Base-by-base conservation (phyloP, 805 yeast genomes). In the Ogataea paraovalis region DNA sequence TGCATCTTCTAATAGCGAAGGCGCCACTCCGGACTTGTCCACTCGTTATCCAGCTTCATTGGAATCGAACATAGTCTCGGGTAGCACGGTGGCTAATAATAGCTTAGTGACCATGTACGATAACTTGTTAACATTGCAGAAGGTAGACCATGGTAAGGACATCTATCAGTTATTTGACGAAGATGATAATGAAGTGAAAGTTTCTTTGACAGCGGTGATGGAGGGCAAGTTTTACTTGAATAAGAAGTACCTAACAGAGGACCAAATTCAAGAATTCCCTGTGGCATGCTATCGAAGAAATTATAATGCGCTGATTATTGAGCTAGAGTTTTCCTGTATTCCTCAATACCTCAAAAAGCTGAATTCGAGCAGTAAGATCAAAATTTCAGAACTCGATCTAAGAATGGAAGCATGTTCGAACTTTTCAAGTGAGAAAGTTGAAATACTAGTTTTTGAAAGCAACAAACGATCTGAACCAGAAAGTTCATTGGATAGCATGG, bases 201-300 rank as follows among this genome's bases (percentile, higher is more conserved):
- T 49, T 18, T 19, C 25, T 4, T 20, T 51, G 22, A 20, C 9
- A 7, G 44, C 50, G 5, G 37, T 42, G 7, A 36, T 59, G 20
- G 56, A 51, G 27, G 62, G 59, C 2, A 52, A 54, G 25, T 59
- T 58, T 40, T 55, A 40, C 28, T 34, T 49, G n/a, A 56, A 58
- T 39, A 41, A 50, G 19, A 46, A 44, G 36, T 48, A 46, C 39
- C 19, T 56, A 9, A 38, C 32, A 21, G 32, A 43, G 18, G 38
- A 25, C 13, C 25, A 41, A 9, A 33, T 39, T 3, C 41, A 37
- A 2, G 51, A 42, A 3, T 39, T 48, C 12, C 59, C 59, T 3
- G 45, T 60, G 18, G 51, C 54, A 1, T 57, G 62, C 40, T 60
- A 57, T 44, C 42, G 62, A 44, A 47, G 64, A 39, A 60, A 60